These are phyloP conservation scores for Ramalina peruviana DNA, from an alignment of 495 filamentous ascomycete genomes.

Conservation along the genomic window DNA sequence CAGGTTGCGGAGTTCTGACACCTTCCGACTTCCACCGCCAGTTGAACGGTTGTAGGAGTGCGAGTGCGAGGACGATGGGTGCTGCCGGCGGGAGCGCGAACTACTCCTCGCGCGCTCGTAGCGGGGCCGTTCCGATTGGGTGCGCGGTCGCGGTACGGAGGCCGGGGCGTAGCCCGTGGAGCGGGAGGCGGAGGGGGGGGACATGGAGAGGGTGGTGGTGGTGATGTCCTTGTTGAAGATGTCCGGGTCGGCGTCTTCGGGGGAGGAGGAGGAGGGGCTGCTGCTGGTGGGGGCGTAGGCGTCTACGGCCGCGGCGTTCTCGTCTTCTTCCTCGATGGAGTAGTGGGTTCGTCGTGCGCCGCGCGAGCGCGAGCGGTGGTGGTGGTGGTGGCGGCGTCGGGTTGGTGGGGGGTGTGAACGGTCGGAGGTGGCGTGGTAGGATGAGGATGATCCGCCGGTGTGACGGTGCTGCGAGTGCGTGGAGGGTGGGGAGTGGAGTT, in stretches of 20 bases:
- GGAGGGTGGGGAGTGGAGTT: slow-evolving; percentile 57
- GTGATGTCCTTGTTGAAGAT: slow-evolving; percentile 38
- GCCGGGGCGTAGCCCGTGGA: background rate
- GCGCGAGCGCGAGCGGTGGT: slow-evolving; percentile 9
- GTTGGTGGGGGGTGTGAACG: slow-evolving; percentile 7
- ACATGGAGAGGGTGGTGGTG: slow-evolving; percentile 23
- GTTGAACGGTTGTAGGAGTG: slow-evolving; percentile 6
- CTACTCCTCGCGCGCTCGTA: slow-evolving; percentile 5
- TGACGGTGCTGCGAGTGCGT: slow-evolving; percentile 7
- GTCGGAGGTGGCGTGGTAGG: slow-evolving; percentile 42
- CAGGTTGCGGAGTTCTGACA: slow-evolving; percentile 42
- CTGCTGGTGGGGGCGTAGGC: background rate
- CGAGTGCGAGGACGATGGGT: slow-evolving; percentile 13
- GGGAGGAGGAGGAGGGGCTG: slow-evolving; percentile 6
- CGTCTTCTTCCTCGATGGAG: slow-evolving; percentile 36
- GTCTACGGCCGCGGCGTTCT: slow-evolving; percentile 33
- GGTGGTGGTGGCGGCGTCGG: slow-evolving; percentile 24
- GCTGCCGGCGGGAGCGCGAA: slow-evolving; percentile 11
- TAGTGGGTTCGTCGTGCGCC: slow-evolving; percentile 6
- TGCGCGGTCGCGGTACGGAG: background rate
- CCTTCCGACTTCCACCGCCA: slow-evolving; percentile 4
- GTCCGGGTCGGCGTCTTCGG: slow-evolving; percentile 42
- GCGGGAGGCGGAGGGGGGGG: slow-evolving; percentile 10
- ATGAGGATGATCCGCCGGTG: slow-evolving; percentile 25
- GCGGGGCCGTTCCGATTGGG: slow-evolving; percentile 6